Conservation (phyloP, 148 eudicot genomes). For the Dianthus caryophyllus region DNA sequence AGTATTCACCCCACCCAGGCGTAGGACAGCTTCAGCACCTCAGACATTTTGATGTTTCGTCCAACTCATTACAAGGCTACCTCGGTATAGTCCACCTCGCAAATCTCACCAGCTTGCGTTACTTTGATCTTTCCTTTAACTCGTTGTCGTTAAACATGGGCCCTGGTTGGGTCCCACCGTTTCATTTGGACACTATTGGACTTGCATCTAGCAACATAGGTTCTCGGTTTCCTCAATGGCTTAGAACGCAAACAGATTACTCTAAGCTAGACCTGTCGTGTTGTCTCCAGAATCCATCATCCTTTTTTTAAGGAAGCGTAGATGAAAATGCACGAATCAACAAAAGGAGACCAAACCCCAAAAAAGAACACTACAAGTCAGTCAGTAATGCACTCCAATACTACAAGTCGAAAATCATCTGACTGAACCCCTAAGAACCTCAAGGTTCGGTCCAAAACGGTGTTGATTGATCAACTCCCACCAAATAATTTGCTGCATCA, state of each 20-base stretch:
- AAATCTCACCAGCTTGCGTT: slow-evolving; percentile 22
- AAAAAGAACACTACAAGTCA: no score
- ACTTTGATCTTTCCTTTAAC: slow-evolving; percentile 32
- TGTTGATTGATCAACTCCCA: no score
- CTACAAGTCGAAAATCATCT: no score
- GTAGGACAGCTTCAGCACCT: slow-evolving; percentile 26
- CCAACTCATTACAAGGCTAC: slow-evolving; percentile 26
- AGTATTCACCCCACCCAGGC: slow-evolving; percentile 10
- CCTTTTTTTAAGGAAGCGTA: no score
- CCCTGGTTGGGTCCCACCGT: slow-evolving; percentile 23
- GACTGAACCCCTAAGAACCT: no score
- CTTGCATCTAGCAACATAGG: slow-evolving; percentile 23
- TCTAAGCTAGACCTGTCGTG: slow-evolving; percentile 15
- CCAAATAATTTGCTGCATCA: no score
- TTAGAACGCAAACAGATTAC: slow-evolving; percentile 14
- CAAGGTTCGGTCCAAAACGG: no score
- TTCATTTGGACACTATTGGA: slow-evolving; percentile 14
- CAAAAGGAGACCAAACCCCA: no score
- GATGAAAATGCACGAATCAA: no score
- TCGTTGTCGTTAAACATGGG: slow-evolving; percentile 18
- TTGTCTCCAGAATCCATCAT: no score
- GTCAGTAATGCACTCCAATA: no score
- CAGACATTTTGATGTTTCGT: slow-evolving; percentile 18
- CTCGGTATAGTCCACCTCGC: slow-evolving; percentile 23
- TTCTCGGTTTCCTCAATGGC: slow-evolving; percentile 24